Base-by-base conservation (phyloP, 2,329 filamentous ascomycete genomes). In the Alternaria novae-zelandiae region DNA sequence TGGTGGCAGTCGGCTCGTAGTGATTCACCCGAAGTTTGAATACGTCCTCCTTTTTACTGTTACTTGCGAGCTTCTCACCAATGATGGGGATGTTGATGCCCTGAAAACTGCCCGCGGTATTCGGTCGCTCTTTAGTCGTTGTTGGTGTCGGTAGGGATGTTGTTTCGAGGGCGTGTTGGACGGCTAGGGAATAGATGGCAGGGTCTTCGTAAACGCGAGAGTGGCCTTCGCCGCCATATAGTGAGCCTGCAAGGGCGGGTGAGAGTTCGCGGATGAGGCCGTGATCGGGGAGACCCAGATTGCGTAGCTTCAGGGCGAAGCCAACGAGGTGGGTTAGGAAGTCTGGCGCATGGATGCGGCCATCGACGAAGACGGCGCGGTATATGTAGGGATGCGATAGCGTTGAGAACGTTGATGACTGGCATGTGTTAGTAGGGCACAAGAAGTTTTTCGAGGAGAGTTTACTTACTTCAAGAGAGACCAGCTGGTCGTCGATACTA, bases 401-500 rank as follows among this genome's bases (percentile, higher is more conserved):
- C 0, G 91, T 91, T 0, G 93, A 91, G 79, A 96, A 97, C 0
- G 96, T 89, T 15, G 95, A 94, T 3, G 94, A 97, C 88, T 85
- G 7, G 92, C 87, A 82, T 21, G 15, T 30, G 30, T 70, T 64
- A 70, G 61, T n/a, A n/a, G n/a, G n/a, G n/a, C n/a, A n/a, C n/a
- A n/a, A n/a, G n/a, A n/a, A n/a, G n/a, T n/a, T n/a, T n/a, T n/a
- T n/a, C n/a, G n/a, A n/a, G n/a, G n/a, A n/a, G n/a, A n/a, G n/a
- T n/a, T n/a, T n/a, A n/a, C n/a, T n/a, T 79, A 92, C 91, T 85
- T 97, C 95, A 76, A 99, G 84, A 5, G 94, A 95, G 13, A 99
- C 94, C 3, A 99, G 85, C 79, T 99, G 96, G 79, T 99, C 96
- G 78, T 99, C 96, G 55, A 99, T 96, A 79, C 94, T 97, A 57